A percentile compares a stretch with the other conserved stretches of the same genome.
Evolutionary conservation across 2,329 filamentous ascomycete species (phyloP).

Genomic region (Aspergillus bombycis): DNA sequence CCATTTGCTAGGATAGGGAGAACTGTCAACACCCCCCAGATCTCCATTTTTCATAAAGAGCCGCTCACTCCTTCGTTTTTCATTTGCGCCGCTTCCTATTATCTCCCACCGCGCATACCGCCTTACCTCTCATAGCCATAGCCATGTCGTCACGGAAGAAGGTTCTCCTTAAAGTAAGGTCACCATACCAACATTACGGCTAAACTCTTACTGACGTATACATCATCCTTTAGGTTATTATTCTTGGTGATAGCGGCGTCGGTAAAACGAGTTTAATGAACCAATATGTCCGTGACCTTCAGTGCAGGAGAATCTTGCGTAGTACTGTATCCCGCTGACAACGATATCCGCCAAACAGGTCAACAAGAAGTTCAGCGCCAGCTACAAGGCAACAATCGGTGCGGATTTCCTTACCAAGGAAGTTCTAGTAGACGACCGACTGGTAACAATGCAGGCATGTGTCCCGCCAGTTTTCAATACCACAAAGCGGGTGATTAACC

Average conservation of each 20-base stretch:
- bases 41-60: background rate
- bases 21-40: background rate
- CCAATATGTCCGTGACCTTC: conserved; percentile 83
- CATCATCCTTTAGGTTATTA: conserved; percentile 76
- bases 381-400: conserved; percentile 99
- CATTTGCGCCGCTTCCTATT: background rate
- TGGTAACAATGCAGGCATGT: conserved; percentile 95
- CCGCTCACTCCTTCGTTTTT: background rate
- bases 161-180: conserved; percentile 79
- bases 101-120: conserved; percentile 1
- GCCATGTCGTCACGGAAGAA: conserved; percentile 82
- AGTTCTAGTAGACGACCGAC: conserved; percentile 92
- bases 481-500: conserved; percentile 8
- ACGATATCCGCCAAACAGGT: conserved; percentile 61
- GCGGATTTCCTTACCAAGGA: conserved; percentile 98
- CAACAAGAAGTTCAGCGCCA: conserved; percentile 99
- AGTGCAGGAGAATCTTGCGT: conserved; percentile 1
- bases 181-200: conserved; percentile 10
- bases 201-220: background rate
- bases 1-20: background rate
- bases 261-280: conserved; percentile 99
- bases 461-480: background rate
- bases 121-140: conserved; percentile 12
- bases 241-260: conserved; percentile 97
- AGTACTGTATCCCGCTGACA: conserved; percentile 20